Evolutionary conservation across 257 asterid genomes (phyloP).

Genomic region (Leonotis leonurus): DNA sequence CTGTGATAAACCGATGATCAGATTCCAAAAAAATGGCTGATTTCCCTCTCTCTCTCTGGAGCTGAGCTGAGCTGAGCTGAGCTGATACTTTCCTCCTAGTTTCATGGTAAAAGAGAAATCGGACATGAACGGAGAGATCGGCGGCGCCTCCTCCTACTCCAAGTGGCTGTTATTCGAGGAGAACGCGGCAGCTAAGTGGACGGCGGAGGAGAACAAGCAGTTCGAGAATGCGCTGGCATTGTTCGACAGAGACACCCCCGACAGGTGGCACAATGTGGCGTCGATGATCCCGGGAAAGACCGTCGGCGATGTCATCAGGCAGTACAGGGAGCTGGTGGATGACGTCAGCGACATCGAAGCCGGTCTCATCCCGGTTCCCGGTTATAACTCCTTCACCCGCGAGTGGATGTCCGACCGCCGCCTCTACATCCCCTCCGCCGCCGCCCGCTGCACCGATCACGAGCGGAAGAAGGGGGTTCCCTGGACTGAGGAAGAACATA

Average conservation of each 20-base stretch:
- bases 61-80: neutral
- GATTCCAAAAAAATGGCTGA: slow-evolving; percentile 38
- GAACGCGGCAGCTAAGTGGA: slow-evolving; percentile 44
- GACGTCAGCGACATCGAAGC: slow-evolving; percentile 75
- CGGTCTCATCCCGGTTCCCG: slow-evolving; percentile 64
- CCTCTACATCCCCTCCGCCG: slow-evolving; percentile 26
- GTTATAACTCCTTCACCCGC: slow-evolving; percentile 50
- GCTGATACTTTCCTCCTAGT: neutral
- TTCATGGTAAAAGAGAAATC: neutral
- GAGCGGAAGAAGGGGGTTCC: slow-evolving; percentile 90
- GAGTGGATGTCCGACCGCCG: slow-evolving; percentile 44
- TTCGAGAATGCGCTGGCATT: slow-evolving; percentile 76
- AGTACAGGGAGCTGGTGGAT: slow-evolving; percentile 55
- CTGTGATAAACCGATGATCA: slow-evolving; percentile 34
- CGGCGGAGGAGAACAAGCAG: slow-evolving; percentile 64
- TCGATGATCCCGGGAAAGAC: slow-evolving; percentile 76
- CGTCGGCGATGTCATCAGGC: slow-evolving; percentile 56
- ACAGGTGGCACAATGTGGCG: slow-evolving; percentile 81
- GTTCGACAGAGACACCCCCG: slow-evolving; percentile 75
- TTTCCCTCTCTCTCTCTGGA: slow-evolving; percentile 1
- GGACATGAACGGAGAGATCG: slow-evolving; percentile 45
- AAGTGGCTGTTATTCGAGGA: slow-evolving; percentile 64
- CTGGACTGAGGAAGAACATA: slow-evolving; percentile 97
- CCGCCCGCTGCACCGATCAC: slow-evolving; percentile 42
- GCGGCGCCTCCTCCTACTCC: slow-evolving; percentile 25